Conservation (phyloP, 2,329 filamentous ascomycete genomes). For the Penicillium sp. region DNA sequence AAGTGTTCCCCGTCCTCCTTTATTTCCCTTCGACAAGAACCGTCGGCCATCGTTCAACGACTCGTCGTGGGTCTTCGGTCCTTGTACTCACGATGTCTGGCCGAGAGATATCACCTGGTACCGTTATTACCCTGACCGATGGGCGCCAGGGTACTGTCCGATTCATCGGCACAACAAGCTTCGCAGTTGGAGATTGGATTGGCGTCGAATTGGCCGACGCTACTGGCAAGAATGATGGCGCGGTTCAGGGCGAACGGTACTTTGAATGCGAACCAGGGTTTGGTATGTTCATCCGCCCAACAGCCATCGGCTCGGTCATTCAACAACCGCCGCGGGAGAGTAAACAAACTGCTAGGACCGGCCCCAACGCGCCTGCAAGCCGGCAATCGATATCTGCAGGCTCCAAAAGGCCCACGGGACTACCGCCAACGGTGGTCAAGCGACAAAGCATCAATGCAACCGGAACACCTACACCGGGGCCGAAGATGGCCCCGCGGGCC, state of each 20-base stretch:
- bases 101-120: slow-evolving; percentile 53
- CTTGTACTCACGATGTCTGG: slow-evolving; percentile 17
- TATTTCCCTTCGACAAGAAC: slow-evolving; percentile 5
- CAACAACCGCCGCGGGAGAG: slow-evolving; percentile 38
- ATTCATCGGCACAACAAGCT: slow-evolving; percentile 75
- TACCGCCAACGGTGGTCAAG: slow-evolving; percentile 57
- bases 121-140: slow-evolving; percentile 75
- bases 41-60: slow-evolving; percentile 9
- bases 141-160: slow-evolving; percentile 74
- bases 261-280: slow-evolving; percentile 70
- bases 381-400: slow-evolving; percentile 23
- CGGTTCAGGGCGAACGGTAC: slow-evolving; percentile 81
- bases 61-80: slow-evolving; percentile 11
- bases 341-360: slow-evolving; percentile 37
- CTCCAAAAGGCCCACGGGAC: slow-evolving; percentile 44
- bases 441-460: slow-evolving; percentile 66
- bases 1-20: slow-evolving; percentile 4
- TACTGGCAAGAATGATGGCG: slow-evolving; percentile 90
- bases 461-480: slow-evolving; percentile 68
- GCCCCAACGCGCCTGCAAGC: slow-evolving; percentile 29
- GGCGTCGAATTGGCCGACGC: slow-evolving; percentile 82
- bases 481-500: slow-evolving; percentile 46
- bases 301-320: slow-evolving; percentile 59
- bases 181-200: slow-evolving; percentile 81
- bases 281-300: slow-evolving; percentile 84